A percentile compares a stretch with the other conserved stretches of the same genome.
These are phyloP conservation scores for Pseudocercospora cruenta DNA, from an alignment of 2,329 filamentous ascomycete species.

Conservation along the genomic window DNA sequence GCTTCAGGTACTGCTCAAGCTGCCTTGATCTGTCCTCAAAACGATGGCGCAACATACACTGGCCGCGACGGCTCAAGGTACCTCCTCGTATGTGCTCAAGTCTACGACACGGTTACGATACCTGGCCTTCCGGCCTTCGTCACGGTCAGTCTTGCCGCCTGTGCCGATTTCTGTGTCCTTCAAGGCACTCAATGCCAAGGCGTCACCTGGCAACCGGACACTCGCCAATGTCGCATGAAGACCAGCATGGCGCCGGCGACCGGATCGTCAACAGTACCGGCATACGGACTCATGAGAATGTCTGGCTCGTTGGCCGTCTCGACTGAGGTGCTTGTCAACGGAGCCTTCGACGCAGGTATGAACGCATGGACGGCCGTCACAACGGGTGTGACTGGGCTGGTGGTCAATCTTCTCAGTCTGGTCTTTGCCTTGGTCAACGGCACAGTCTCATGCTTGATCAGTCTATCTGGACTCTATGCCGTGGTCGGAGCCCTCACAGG, in stretches of 20 bases:
- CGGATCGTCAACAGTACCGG: neutral
- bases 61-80: constrained; percentile 7
- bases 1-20: neutral
- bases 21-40: neutral
- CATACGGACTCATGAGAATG: neutral
- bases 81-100: constrained; percentile 4
- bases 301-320: neutral
- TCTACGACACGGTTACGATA: constrained; percentile 4
- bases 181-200: constrained; percentile 9
- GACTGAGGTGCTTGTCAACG: neutral
- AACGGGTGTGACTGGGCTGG: neutral
- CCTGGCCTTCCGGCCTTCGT: constrained; percentile 1
- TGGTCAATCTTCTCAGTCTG: neutral
- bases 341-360: constrained; percentile 6
- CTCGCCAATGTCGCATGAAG: constrained; percentile 1
- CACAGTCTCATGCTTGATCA: neutral
- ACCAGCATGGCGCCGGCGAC: neutral
- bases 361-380: neutral
- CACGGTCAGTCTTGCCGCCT: neutral
- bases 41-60: neutral
- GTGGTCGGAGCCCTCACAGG: neutral
- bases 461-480: neutral
- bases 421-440: neutral
- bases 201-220: constrained; percentile 1
- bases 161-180: constrained; percentile 6